These are phyloP conservation scores for Physcomitrellopsis africana DNA, from an alignment of 225 moss, liverwort and hornwort species.

Conservation along the genomic window DNA sequence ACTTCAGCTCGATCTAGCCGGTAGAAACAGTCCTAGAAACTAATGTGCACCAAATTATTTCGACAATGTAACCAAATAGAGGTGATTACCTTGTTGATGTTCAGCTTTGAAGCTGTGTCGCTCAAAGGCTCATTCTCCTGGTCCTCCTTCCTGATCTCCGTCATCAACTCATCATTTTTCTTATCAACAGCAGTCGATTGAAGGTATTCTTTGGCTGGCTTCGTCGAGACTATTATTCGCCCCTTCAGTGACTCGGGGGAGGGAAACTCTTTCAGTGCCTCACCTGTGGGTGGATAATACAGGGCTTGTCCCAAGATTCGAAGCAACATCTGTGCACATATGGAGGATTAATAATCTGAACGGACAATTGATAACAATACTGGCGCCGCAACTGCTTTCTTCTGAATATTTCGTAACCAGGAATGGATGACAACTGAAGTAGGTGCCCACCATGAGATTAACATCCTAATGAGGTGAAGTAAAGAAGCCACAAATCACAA, in stretches of 20 bases:
- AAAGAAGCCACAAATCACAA: constrained; percentile 16
- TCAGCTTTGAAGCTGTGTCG: constrained; percentile 41
- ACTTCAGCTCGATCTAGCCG: background rate
- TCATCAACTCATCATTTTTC: background rate
- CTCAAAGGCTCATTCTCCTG: constrained; percentile 55
- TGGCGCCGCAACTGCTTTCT: background rate
- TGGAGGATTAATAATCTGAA: no score
- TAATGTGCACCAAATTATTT: background rate
- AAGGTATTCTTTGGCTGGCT: constrained; percentile 60
- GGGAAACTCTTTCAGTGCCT: constrained; percentile 54
- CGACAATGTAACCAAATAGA: background rate
- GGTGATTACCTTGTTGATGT: constrained; percentile 36
- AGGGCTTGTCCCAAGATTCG: constrained; percentile 57
- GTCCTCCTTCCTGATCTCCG: constrained; percentile 34
- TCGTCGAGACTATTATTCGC: constrained; percentile 81
- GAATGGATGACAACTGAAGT: no score
- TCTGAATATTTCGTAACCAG: no score
- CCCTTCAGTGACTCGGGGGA: constrained; percentile 69
- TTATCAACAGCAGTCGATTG: constrained; percentile 25
- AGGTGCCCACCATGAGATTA: no score
- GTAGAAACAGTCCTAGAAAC: background rate
- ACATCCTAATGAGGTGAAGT: background rate
- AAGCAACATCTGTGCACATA: constrained; percentile 49
- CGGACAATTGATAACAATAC: no score
- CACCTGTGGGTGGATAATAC: constrained; percentile 42